Conservation (phyloP, 2,329 filamentous ascomycete genomes). For the Fusarium fujikuroi region DNA sequence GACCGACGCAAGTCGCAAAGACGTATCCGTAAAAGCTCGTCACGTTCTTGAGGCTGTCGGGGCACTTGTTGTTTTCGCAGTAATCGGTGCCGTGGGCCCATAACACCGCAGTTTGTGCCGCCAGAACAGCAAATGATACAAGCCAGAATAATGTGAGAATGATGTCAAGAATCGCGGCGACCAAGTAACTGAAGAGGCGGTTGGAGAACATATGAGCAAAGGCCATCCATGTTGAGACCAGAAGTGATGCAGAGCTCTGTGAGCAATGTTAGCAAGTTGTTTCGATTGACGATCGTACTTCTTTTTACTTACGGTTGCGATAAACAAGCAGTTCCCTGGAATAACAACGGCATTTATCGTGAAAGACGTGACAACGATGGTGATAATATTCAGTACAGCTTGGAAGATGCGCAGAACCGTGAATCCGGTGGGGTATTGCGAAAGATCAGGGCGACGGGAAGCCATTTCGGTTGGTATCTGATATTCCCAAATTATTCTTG, state of each 20-base stretch:
- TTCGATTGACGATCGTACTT: rapidly evolving
- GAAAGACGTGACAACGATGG: conserved; percentile 61
- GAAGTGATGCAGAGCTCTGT: conserved; percentile 57
- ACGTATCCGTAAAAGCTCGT: conserved; percentile 43
- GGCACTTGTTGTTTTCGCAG: conserved; percentile 42
- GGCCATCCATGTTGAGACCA: conserved; percentile 59
- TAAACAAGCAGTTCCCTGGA: conserved; percentile 48
- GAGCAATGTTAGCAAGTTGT: not conserved
- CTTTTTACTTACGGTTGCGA: conserved; percentile 52
- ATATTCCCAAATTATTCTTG: too few species aligned
- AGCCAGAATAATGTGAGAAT: conserved; percentile 65
- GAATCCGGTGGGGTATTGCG: conserved; percentile 57
- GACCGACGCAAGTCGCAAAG: conserved; percentile 50
- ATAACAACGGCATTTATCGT: conserved; percentile 51
- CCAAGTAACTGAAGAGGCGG: conserved; percentile 64
- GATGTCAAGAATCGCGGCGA: conserved; percentile 61
- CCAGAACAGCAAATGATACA: conserved; percentile 55
- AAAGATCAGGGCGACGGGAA: conserved; percentile 42
- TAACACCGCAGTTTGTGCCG: conserved; percentile 47
- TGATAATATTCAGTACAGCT: conserved; percentile 57
- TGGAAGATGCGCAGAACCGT: conserved; percentile 58
- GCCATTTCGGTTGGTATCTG: not conserved
- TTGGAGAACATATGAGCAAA: conserved; percentile 54
- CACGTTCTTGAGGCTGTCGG: not conserved
- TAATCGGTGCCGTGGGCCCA: conserved; percentile 36